Conservation (phyloP, 768 basidiomycete genomes). For the Boletellus emodensis region DNA sequence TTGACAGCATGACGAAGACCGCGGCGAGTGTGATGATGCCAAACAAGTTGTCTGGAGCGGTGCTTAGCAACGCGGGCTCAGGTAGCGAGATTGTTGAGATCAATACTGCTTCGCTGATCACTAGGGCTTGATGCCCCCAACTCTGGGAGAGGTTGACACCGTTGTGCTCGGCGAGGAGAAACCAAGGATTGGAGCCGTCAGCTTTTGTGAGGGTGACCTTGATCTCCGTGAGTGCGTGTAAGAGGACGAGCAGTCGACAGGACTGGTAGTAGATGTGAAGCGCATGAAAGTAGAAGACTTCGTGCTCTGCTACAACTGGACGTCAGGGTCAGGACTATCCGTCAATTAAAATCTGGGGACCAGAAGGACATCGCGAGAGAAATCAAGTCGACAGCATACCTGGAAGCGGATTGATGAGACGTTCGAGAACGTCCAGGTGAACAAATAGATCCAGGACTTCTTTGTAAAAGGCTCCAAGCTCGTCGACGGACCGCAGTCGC, state of each 20-base stretch:
- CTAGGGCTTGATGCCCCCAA: conserved; percentile 39
- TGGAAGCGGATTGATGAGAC: conserved; percentile 36
- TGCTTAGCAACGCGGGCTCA: conserved; percentile 35
- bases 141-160: conserved; percentile 32
- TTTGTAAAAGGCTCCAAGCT: conserved; percentile 33
- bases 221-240: conserved; percentile 33
- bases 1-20: conserved; percentile 40
- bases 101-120: conserved; percentile 37
- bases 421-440: conserved; percentile 35
- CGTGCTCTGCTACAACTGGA: conserved; percentile 40
- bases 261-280: conserved; percentile 38
- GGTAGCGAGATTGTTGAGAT: conserved; percentile 31
- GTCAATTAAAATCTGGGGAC: neutral
- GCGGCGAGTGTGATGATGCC: conserved; percentile 42
- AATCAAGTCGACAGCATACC: conserved; percentile 24
- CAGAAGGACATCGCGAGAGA: neutral
- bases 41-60: conserved; percentile 41
- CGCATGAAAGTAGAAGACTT: conserved; percentile 41
- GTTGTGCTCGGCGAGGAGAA: conserved; percentile 28
- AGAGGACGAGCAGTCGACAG: conserved; percentile 36
- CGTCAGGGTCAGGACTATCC: conserved; percentile 22
- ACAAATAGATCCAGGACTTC: conserved; percentile 31
- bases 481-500: conserved; percentile 23
- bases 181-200: conserved; percentile 27
- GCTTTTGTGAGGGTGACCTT: conserved; percentile 20